A percentile compares a stretch with the other conserved stretches of the same genome.
These are phyloP conservation scores for Auricularia cornea DNA, from an alignment of 768 basidiomycete genomes.

Conservation along the genomic window DNA sequence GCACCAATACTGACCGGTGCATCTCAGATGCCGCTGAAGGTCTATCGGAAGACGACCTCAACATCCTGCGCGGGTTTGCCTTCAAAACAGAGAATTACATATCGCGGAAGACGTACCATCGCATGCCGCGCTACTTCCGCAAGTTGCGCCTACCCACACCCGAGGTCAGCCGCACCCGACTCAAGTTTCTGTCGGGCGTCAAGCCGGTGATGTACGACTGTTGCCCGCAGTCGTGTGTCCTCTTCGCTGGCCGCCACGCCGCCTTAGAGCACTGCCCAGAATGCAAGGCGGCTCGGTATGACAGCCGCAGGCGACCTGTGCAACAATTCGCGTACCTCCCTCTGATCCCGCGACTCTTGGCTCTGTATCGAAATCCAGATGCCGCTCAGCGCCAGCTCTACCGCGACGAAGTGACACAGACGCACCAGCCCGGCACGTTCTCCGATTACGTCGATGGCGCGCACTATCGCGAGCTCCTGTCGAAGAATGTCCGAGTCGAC, in stretches of 20 bases:
- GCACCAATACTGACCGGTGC: neutral
- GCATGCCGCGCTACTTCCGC: neutral
- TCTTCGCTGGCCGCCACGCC: constrained; percentile 26
- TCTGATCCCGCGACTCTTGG: constrained; percentile 29
- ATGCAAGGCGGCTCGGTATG: constrained; percentile 24
- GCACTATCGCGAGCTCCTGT: constrained; percentile 21
- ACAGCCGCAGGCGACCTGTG: constrained; percentile 14
- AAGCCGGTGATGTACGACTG: constrained; percentile 29
- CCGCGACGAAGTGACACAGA: constrained; percentile 15
- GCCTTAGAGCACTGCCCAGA: constrained; percentile 25
- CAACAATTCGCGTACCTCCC: constrained; percentile 31
- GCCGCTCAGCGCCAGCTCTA: constrained; percentile 23
- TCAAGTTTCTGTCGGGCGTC: constrained; percentile 25
- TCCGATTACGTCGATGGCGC: constrained; percentile 31
- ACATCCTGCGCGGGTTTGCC: constrained; percentile 20
- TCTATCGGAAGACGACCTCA: constrained; percentile 2
- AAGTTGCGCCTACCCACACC: neutral
- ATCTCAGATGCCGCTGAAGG: neutral
- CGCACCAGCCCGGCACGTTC: constrained; percentile 14
- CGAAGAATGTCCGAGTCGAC: constrained; percentile 19
- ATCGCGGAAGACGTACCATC: neutral
- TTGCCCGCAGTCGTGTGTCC: constrained; percentile 35
- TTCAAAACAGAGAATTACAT: constrained; percentile 23
- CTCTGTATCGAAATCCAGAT: constrained; percentile 13
- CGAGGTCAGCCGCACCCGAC: constrained; percentile 10